phyloP scores from a whole-genome alignment of 306 rosid genomes.

The Castanopsis chinensis region DNA sequence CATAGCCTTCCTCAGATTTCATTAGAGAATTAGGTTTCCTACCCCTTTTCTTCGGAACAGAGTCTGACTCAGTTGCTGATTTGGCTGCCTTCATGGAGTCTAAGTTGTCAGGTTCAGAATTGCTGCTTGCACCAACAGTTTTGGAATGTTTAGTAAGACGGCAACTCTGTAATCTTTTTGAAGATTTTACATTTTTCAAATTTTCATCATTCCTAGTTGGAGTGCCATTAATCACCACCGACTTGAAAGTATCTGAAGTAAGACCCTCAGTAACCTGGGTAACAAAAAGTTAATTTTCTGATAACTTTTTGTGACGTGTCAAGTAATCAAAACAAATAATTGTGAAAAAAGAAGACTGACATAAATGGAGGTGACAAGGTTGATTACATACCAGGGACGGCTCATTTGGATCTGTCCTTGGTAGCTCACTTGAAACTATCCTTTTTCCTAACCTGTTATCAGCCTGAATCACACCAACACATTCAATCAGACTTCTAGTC shows the following conservation, averaged over 20 bases:
- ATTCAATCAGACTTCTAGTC: slow-evolving; percentile 25
- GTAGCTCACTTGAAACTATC: slow-evolving; percentile 30
- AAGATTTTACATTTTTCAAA: slow-evolving; percentile 10
- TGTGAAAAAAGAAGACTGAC: not conserved
- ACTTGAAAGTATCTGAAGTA: slow-evolving; percentile 14
- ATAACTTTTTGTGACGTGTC: not conserved
- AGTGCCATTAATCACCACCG: slow-evolving; percentile 18
- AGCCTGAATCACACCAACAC: slow-evolving; percentile 35
- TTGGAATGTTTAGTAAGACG: slow-evolving; percentile 28
- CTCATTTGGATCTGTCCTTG: slow-evolving; percentile 25
- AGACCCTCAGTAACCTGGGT: slow-evolving; percentile 44
- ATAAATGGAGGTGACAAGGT: slow-evolving; percentile 14
- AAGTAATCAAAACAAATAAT: not conserved
- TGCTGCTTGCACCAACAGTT: slow-evolving; percentile 17
- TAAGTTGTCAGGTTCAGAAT: slow-evolving; percentile 24
- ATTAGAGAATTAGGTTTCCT: slow-evolving; percentile 69
- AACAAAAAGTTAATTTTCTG: slow-evolving; percentile 10
- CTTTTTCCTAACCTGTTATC: slow-evolving; percentile 18
- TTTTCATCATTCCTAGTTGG: slow-evolving; percentile 22
- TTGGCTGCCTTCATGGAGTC: slow-evolving; percentile 19
- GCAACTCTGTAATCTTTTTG: slow-evolving; percentile 26
- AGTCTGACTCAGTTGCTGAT: slow-evolving; percentile 32
- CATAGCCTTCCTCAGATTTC: slow-evolving; percentile 77
- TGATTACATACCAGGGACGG: slow-evolving; percentile 28
- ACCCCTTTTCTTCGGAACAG: slow-evolving; percentile 56